A percentile compares a stretch with the other conserved stretches of the same genome.
These are phyloP conservation scores for Globisporangium ultimum DNA, from an alignment of 352 stramenopile genomes.

Conservation along the genomic window DNA sequence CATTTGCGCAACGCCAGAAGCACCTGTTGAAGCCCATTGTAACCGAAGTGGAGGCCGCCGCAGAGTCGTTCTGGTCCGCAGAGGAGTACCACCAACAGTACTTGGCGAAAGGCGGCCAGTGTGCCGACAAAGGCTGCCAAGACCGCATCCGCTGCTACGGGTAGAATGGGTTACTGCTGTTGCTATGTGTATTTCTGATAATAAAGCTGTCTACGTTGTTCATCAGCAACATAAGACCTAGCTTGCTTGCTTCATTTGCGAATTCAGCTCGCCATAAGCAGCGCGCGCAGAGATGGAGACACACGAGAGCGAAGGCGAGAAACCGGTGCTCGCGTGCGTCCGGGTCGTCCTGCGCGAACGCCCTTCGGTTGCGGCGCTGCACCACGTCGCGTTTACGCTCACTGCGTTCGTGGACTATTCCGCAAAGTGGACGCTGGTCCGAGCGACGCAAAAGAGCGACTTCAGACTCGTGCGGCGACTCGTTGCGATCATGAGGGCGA, in stretches of 20 bases:
- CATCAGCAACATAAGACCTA: too few relatives aligned
- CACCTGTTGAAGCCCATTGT: conserved; percentile 78
- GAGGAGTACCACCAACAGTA: conserved; percentile 97
- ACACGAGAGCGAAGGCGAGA: not conserved
- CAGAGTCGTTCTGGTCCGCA: conserved; percentile 86
- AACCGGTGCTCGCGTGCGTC: conserved; percentile 12
- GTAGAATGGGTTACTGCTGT: conserved; percentile 13
- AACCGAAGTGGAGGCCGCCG: conserved; percentile 86
- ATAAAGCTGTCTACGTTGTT: too few relatives aligned
- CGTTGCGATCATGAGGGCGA: not conserved
- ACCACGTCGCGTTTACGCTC: conserved; percentile 23
- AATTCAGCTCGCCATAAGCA: too few relatives aligned
- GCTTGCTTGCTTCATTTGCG: too few relatives aligned
- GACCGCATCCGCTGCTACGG: conserved; percentile 92
- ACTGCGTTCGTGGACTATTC: conserved; percentile 24
- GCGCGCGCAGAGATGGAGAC: too few relatives aligned
- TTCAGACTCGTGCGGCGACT: conserved; percentile 10
- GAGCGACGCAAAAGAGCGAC: conserved; percentile 6
- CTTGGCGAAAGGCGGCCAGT: conserved; percentile 94
- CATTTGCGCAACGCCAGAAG: conserved; percentile 63
- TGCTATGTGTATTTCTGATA: too few relatives aligned
- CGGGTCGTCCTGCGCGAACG: conserved; percentile 12
- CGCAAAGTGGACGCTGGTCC: conserved; percentile 15
- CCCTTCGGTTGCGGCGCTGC: conserved; percentile 22
- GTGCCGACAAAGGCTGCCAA: conserved; percentile 89